A percentile compares a stretch with the other conserved stretches of the same genome.
Evolutionary conservation across 768 basidiomycete genomes (phyloP).

Genomic region (Psilocybe cubensis): DNA sequence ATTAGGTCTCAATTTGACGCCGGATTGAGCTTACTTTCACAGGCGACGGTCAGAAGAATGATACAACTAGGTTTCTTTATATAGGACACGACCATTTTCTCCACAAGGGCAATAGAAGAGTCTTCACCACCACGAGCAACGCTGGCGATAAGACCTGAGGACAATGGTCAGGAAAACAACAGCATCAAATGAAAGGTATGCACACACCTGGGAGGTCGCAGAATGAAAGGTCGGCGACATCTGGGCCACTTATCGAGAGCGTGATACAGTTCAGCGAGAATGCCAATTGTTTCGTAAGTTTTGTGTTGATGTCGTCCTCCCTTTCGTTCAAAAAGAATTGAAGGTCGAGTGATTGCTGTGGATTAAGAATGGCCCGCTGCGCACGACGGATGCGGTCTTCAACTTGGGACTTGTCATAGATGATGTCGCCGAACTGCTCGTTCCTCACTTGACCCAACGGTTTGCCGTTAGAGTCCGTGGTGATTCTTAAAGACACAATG

Average conservation of each 20-base stretch:
- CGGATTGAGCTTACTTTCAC: constrained; percentile 53
- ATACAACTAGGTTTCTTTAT: constrained; percentile 66
- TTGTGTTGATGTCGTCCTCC: neutral
- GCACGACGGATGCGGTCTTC: constrained; percentile 71
- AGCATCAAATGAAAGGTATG: neutral
- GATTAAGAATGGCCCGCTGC: constrained; percentile 68
- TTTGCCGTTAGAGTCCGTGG: constrained; percentile 39
- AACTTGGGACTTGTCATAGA: constrained; percentile 54
- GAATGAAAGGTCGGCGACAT: constrained; percentile 65
- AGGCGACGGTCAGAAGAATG: constrained; percentile 61
- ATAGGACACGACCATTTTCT: constrained; percentile 57
- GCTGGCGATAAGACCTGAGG: constrained; percentile 59
- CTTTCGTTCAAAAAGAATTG: constrained; percentile 36
- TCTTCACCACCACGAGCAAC: constrained; percentile 53
- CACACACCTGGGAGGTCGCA: constrained; percentile 61
- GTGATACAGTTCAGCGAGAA: constrained; percentile 65
- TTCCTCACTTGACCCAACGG: constrained; percentile 40
- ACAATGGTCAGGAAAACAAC: too few species aligned
- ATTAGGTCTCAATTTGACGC: constrained; percentile 24
- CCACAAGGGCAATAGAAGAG: constrained; percentile 53
- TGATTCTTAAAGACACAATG: constrained; percentile 48
- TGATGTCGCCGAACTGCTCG: constrained; percentile 48
- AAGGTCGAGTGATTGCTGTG: constrained; percentile 29
- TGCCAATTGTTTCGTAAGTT: constrained; percentile 13
- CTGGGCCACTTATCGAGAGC: constrained; percentile 58